Conservation (phyloP, 441 rosid genomes). For the Populus tomentosa region DNA sequence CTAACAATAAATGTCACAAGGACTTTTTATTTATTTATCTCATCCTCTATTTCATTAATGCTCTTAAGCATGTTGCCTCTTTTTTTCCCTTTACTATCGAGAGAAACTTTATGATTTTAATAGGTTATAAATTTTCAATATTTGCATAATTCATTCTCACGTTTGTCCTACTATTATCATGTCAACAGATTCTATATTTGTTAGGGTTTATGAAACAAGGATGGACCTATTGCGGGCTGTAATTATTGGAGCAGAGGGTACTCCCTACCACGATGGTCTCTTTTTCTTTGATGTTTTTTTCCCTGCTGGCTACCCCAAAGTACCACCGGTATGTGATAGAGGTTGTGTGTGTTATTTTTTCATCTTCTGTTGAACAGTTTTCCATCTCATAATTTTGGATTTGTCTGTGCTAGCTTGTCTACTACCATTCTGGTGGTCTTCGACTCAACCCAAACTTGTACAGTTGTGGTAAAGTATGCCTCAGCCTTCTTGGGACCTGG, state of each 20-base stretch:
- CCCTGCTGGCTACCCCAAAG: slow-evolving; percentile 64
- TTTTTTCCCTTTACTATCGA: neutral
- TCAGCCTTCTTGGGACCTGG: slow-evolving; percentile 95
- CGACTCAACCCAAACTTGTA: slow-evolving; percentile 87
- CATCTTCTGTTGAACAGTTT: slow-evolving; percentile 3
- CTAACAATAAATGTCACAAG: neutral
- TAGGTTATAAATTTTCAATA: neutral
- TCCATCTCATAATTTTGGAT: slow-evolving; percentile 16
- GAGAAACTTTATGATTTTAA: neutral
- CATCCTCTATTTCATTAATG: neutral
- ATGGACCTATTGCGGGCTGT: slow-evolving; percentile 96
- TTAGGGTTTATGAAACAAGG: slow-evolving; percentile 81
- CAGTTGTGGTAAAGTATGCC: slow-evolving; percentile 72
- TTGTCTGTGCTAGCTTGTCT: slow-evolving; percentile 47
- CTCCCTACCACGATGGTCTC: slow-evolving; percentile 96
- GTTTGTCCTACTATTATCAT: slow-evolving; percentile 10
- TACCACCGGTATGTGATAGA: slow-evolving; percentile 64
- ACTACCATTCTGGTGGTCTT: slow-evolving; percentile 79
- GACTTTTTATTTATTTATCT: neutral
- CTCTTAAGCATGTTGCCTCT: neutral
- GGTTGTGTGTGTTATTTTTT: slow-evolving; percentile 11
- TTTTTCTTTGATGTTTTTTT: slow-evolving; percentile 85
- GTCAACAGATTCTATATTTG: slow-evolving; percentile 70
- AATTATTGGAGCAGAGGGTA: slow-evolving; percentile 87
- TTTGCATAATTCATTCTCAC: neutral